Evolutionary conservation across 2,329 filamentous ascomycete genomes (phyloP).

Genomic region (Didymella exigua): DNA sequence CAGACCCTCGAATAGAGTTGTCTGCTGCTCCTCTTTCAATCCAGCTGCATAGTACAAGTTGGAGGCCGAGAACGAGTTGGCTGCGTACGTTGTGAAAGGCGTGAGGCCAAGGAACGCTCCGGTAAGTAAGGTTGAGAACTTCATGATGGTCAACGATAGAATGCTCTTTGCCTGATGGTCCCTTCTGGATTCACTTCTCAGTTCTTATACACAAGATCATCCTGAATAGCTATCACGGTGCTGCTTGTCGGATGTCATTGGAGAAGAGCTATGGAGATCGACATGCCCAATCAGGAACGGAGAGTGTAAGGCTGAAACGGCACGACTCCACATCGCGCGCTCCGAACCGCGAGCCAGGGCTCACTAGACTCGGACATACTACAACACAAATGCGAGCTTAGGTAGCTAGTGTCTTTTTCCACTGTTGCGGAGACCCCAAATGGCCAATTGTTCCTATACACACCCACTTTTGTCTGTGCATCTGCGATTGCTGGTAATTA

Average conservation of each 20-base stretch:
- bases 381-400: no score
- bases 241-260: neutral
- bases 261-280: neutral
- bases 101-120: conserved; percentile 2
- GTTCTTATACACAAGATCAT: neutral
- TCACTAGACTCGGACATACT: neutral
- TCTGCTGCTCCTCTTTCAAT: conserved; percentile 8
- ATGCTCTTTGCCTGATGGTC: neutral
- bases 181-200: neutral
- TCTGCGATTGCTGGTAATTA: no score
- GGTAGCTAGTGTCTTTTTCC: no score
- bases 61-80: conserved; percentile 13
- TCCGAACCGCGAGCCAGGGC: conserved; percentile 2
- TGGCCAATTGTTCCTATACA: no score
- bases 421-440: no score
- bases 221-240: neutral
- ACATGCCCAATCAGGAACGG: conserved; percentile 9
- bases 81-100: conserved; percentile 2
- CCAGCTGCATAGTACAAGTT: conserved; percentile 16
- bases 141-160: conserved; percentile 1
- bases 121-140: neutral
- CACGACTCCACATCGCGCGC: conserved; percentile 15
- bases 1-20: conserved; percentile 3
- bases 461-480: no score
- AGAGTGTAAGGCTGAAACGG: conserved; percentile 12